Evolutionary conservation across 768 basidiomycete species (phyloP).

Genomic region (Amanita polypyramis): DNA sequence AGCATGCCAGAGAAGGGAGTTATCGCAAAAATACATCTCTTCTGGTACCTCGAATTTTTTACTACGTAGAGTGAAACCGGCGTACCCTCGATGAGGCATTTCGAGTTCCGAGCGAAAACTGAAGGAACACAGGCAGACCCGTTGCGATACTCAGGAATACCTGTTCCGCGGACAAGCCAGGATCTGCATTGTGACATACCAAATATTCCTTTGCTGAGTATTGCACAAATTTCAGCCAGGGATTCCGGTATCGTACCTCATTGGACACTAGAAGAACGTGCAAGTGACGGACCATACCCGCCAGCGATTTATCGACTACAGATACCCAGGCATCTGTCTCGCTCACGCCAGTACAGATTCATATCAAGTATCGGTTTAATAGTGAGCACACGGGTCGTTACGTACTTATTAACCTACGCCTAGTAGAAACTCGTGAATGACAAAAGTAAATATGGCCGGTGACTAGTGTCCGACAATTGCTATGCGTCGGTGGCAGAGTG

Average conservation of each 20-base stretch:
- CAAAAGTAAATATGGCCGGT: not conserved
- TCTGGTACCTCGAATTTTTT: not conserved
- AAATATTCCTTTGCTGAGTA: too few species aligned
- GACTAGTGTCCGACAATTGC: not conserved
- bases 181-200: too few species aligned
- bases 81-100: too few species aligned
- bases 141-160: too few species aligned
- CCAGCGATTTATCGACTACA: constrained; percentile 9
- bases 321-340: constrained; percentile 7
- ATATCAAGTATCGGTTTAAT: not conserved
- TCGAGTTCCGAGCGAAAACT: too few species aligned
- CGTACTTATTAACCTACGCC: not conserved
- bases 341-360: too few species aligned
- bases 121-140: too few species aligned
- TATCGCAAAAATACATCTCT: constrained; percentile 10
- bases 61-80: too few species aligned
- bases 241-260: not conserved
- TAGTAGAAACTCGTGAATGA: not conserved
- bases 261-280: not conserved
- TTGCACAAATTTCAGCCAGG: too few species aligned
- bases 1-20: constrained; percentile 10
- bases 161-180: too few species aligned
- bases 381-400: not conserved
- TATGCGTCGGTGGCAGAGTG: not conserved
- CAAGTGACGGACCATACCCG: constrained; percentile 9